Conservation (phyloP, 805 yeast species). For the Candida gorgasii region DNA sequence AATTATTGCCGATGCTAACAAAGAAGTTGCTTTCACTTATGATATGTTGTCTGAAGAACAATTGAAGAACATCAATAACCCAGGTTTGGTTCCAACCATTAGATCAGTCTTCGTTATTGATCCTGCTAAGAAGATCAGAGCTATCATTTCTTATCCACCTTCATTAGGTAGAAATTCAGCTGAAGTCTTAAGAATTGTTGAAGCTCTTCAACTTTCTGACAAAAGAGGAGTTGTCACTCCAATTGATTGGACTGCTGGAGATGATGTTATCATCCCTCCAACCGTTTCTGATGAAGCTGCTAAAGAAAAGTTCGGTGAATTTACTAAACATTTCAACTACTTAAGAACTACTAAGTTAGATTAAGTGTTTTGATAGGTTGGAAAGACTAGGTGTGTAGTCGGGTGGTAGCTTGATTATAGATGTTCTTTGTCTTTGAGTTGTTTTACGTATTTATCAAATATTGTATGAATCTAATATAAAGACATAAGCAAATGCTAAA, state of each 20-base stretch:
- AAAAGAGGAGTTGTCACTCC: conserved; percentile 66
- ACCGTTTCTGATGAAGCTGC: conserved; percentile 62
- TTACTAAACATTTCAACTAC: conserved; percentile 86
- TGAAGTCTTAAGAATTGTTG: conserved; percentile 68
- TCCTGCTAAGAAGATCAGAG: conserved; percentile 62
- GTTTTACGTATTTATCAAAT: too few relatives aligned
- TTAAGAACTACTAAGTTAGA: conserved; percentile 62
- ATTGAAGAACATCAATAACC: conserved; percentile 56
- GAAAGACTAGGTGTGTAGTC: background rate
- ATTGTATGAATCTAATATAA: too few relatives aligned
- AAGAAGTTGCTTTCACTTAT: conserved; percentile 60
- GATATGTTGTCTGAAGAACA: conserved; percentile 73
- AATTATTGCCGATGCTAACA: conserved; percentile 63
- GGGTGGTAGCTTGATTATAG: too few relatives aligned
- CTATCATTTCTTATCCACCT: conserved; percentile 68
- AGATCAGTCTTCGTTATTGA: conserved; percentile 74
- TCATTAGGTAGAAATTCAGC: conserved; percentile 77
- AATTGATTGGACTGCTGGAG: conserved; percentile 71
- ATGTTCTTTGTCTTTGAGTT: too few relatives aligned
- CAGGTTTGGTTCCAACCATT: conserved; percentile 63
- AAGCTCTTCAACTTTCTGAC: conserved; percentile 68
- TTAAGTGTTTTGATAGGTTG: background rate
- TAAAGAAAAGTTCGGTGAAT: conserved; percentile 76
- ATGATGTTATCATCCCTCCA: conserved; percentile 74
- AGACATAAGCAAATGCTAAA: too few relatives aligned